Conservation (phyloP, 2,329 filamentous ascomycete genomes). For the Colletotrichum truncatum region DNA sequence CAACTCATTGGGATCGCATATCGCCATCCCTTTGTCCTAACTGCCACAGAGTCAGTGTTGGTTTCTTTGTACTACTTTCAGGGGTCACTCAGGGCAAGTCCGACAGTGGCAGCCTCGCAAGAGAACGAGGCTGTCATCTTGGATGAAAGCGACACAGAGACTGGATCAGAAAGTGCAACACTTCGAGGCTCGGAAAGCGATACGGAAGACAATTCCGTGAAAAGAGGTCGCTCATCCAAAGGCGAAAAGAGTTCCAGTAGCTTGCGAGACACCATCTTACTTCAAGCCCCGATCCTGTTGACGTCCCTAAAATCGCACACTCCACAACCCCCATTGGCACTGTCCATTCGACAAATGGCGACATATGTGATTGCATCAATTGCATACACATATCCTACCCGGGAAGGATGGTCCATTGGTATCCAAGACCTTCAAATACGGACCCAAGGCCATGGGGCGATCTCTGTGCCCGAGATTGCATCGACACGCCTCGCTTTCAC, state of each 20-base stretch:
- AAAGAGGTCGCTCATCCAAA: not conserved
- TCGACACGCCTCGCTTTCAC: slow-evolving; percentile 53
- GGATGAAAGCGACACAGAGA: slow-evolving; percentile 9
- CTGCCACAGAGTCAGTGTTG: slow-evolving; percentile 77
- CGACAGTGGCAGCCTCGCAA: not conserved
- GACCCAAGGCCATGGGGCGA: slow-evolving; percentile 26
- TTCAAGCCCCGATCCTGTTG: slow-evolving; percentile 65
- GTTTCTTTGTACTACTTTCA: slow-evolving; percentile 80
- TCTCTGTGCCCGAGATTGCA: slow-evolving; percentile 40
- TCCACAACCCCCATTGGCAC: slow-evolving; percentile 78
- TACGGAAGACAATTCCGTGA: not conserved
- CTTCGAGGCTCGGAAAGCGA: slow-evolving; percentile 14
- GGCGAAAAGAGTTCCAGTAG: not conserved
- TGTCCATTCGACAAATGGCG: slow-evolving; percentile 79
- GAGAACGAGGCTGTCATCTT: not conserved
- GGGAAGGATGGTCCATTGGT: slow-evolving; percentile 86
- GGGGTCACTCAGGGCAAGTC: not conserved
- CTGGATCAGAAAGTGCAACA: slow-evolving; percentile 12
- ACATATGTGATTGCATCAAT: slow-evolving; percentile 80
- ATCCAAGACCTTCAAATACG: slow-evolving; percentile 86
- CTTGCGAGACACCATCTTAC: not conserved
- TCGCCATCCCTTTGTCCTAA: slow-evolving; percentile 79
- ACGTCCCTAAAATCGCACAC: slow-evolving; percentile 85
- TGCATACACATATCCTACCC: slow-evolving; percentile 83
- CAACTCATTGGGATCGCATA: slow-evolving; percentile 76